Evolutionary conservation across 805 yeast genomes (phyloP).

Genomic region (Starmerella geochares): DNA sequence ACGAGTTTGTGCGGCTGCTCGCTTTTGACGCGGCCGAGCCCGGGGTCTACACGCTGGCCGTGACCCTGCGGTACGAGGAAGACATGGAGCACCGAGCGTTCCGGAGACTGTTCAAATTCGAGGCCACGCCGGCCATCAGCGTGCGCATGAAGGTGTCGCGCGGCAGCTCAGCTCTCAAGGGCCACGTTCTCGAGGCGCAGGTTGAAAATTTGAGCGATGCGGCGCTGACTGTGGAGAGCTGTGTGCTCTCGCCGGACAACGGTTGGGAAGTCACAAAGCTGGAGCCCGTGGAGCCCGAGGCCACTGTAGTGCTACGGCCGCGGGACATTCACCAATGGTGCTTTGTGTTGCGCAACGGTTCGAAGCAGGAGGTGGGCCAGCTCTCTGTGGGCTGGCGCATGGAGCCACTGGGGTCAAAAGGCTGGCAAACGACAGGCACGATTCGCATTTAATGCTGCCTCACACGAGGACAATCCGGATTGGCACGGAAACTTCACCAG

Average conservation of each 20-base stretch:
- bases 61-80: conserved; percentile 23
- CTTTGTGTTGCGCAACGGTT: conserved; percentile 22
- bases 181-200: conserved; percentile 29
- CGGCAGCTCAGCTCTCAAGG: conserved; percentile 10
- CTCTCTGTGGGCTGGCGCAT: conserved; percentile 31
- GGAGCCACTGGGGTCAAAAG: conserved; percentile 32
- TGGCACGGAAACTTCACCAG: too few relatives aligned
- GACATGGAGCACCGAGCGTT: conserved; percentile 18
- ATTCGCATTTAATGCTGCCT: conserved; percentile 20
- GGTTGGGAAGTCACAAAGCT: conserved; percentile 24
- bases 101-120: conserved; percentile 28
- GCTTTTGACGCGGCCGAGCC: conserved; percentile 25
- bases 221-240: conserved; percentile 27
- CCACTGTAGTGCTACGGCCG: conserved; percentile 25
- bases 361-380: conserved; percentile 18
- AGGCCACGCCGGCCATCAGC: conserved; percentile 28
- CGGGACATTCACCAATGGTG: conserved; percentile 28
- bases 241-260: conserved; percentile 25
- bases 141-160: conserved; percentile 28
- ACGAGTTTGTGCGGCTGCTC: conserved; percentile 1
- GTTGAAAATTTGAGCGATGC: conserved; percentile 30
- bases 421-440: conserved; percentile 27
- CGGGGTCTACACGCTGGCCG: conserved; percentile 27
- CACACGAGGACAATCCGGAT: too few relatives aligned
- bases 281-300: conserved; percentile 5